Conservation (phyloP, 2,329 filamentous ascomycete species). For the Teratosphaeriaceae sp. region DNA sequence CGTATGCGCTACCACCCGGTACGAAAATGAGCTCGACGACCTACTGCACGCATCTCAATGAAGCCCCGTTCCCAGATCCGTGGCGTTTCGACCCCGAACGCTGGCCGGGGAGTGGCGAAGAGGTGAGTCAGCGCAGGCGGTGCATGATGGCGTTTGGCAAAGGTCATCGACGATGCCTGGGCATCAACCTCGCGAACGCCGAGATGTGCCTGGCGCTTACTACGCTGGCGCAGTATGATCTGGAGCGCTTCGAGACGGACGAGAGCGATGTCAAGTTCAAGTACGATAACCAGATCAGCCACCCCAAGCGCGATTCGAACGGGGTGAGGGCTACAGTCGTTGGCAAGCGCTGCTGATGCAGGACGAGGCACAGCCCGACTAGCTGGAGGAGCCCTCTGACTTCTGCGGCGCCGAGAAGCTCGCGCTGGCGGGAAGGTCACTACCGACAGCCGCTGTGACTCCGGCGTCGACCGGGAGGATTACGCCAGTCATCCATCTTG, state of each 20-base stretch:
- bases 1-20: background rate
- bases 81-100: background rate
- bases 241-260: conserved; percentile 6
- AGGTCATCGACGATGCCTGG: conserved; percentile 3
- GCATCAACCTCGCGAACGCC: conserved; percentile 2
- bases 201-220: conserved; percentile 5
- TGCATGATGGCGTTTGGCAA: conserved; percentile 1
- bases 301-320: conserved; percentile 17
- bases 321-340: conserved; percentile 16
- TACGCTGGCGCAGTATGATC: conserved; percentile 3
- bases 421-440: conserved; percentile 29
- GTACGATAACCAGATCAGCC: conserved; percentile 13
- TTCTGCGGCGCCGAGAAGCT: conserved; percentile 3
- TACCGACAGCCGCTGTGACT: conserved; percentile 37
- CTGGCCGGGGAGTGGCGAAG: background rate
- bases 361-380: background rate
- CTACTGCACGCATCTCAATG: background rate
- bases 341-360: conserved; percentile 1
- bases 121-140: background rate
- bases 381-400: background rate
- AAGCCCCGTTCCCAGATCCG: background rate
- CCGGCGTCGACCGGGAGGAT: conserved; percentile 45
- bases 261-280: conserved; percentile 6
- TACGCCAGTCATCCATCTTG: conserved; percentile 46
- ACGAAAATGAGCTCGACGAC: background rate